Percentiles rank a stretch among this genome's conserved stretches.
Conservation (phyloP, 495 filamentous ascomycete genomes). For the Penicillium riverlandense region DNA sequence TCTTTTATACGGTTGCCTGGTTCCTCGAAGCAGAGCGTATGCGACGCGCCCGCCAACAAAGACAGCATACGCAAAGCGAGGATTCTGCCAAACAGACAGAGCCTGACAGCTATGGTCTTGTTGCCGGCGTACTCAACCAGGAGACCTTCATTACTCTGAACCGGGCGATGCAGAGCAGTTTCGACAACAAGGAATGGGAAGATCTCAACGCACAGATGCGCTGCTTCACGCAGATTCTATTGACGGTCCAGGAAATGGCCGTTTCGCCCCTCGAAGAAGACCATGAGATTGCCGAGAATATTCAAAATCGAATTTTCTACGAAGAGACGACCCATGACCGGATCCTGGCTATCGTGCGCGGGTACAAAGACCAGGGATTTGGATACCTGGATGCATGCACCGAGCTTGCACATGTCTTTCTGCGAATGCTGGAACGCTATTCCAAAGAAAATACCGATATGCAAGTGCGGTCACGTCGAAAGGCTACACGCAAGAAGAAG, state of each 20-base stretch:
- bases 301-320: constrained; percentile 93
- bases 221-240: constrained; percentile 70
- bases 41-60: constrained; percentile 53
- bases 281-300: constrained; percentile 97
- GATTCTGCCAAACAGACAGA: constrained; percentile 44
- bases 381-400: constrained; percentile 90
- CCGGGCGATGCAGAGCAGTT: constrained; percentile 66
- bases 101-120: constrained; percentile 72
- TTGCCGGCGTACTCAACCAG: constrained; percentile 85
- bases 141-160: constrained; percentile 87
- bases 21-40: constrained; percentile 85
- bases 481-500: constrained; percentile 59
- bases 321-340: constrained; percentile 91
- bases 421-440: constrained; percentile 87
- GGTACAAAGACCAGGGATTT: constrained; percentile 89
- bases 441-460: constrained; percentile 91
- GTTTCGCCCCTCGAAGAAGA: constrained; percentile 81
- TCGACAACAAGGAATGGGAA: constrained; percentile 79
- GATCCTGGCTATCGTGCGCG: constrained; percentile 66
- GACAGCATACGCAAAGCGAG: constrained; percentile 24
- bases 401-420: constrained; percentile 83
- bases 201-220: constrained; percentile 83
- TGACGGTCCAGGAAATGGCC: constrained; percentile 92
- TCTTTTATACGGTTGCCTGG: constrained; percentile 90
- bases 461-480: constrained; percentile 75